phyloP scores from a whole-genome alignment of 2,329 filamentous ascomycete genomes.

The Xylogone sp. region DNA sequence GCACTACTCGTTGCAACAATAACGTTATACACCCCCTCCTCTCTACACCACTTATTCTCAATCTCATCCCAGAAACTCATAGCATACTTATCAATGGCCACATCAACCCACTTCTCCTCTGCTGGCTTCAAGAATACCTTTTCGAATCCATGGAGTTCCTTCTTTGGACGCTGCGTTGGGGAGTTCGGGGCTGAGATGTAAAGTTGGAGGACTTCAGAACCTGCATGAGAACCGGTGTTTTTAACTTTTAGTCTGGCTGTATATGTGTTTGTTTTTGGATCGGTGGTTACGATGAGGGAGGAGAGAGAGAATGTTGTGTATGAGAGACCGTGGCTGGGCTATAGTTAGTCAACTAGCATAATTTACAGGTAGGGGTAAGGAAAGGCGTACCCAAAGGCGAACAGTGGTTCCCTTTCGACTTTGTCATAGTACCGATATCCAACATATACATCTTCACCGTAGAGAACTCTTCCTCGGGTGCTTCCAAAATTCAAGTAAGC shows the following conservation, averaged over 20 bases:
- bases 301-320: slow-evolving; percentile 60
- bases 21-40: slow-evolving; percentile 34
- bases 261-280: slow-evolving; percentile 10
- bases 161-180: slow-evolving; percentile 32
- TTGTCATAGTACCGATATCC: slow-evolving; percentile 64
- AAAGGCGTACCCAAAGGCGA: slow-evolving; percentile 59
- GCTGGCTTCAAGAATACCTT: slow-evolving; percentile 36
- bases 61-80: slow-evolving; percentile 39
- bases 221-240: slow-evolving; percentile 23
- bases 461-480: slow-evolving; percentile 56
- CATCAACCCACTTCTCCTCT: slow-evolving; percentile 26
- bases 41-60: slow-evolving; percentile 34
- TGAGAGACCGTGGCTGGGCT: slow-evolving; percentile 72
- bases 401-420: slow-evolving; percentile 48
- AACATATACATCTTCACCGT: slow-evolving; percentile 62
- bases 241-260: slow-evolving; percentile 20
- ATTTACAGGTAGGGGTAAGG: slow-evolving; percentile 40
- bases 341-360: slow-evolving; percentile 40
- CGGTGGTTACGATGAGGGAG: background rate
- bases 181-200: slow-evolving; percentile 24
- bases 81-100: slow-evolving; percentile 31
- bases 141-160: slow-evolving; percentile 41
- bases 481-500: slow-evolving; percentile 53
- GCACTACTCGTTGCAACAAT: slow-evolving; percentile 31
- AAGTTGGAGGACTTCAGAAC: slow-evolving; percentile 27